Base-by-base conservation (phyloP, 2,329 filamentous ascomycete species). In the Venturiaceae sp. region DNA sequence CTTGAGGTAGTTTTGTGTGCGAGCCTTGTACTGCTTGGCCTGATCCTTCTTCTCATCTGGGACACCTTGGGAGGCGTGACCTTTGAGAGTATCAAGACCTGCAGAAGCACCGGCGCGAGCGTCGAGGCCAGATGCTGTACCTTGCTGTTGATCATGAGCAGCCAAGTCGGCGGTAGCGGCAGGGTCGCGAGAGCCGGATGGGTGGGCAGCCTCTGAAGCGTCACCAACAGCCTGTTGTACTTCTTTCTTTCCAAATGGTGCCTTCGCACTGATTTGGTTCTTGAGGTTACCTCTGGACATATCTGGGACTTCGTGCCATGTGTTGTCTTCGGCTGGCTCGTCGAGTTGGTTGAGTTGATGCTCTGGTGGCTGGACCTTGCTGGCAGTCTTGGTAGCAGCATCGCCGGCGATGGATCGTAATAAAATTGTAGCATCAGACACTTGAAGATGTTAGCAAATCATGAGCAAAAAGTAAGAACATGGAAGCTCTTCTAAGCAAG, bases 371-470 rank as follows among this genome's bases (percentile, higher is more conserved):
- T 87, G 87, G 55, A 96, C 81, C 65, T 78, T 83, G 66, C 78
- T 78, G 59, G 92, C 90, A 6, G 87, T 87, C 67, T 88, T 92
- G 62, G 82, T 81, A 11, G 94, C 92, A 28, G 88, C 90, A 73
- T 99, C 94, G 56, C 91, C 90, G 60, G 88, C 90, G 68, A 99
- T 94, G 68, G 97, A 92, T 36, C 92, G 89, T 41, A 95, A 72
- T 9, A 99, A 80, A 36, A 92, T 78, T 28, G 83, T 83, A 13
- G 88, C 87, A 77, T 99, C 94, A 62, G 82, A 88, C 64, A 96
- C 80, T 82, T 55, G 14, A 8, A 36, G 14, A 2, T 21, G 58
- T 69, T 63, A 71, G 66, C 7, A 33, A 30, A 6, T 19, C 2
- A 13, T 9, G 5, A 9, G 8, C 52, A 14, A 5, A 37, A n/a